Evolutionary conservation across 129 eudicot species (phyloP), one percentile per base, ranked within the genome.

Genomic region (Flaveria brownii): DNA sequence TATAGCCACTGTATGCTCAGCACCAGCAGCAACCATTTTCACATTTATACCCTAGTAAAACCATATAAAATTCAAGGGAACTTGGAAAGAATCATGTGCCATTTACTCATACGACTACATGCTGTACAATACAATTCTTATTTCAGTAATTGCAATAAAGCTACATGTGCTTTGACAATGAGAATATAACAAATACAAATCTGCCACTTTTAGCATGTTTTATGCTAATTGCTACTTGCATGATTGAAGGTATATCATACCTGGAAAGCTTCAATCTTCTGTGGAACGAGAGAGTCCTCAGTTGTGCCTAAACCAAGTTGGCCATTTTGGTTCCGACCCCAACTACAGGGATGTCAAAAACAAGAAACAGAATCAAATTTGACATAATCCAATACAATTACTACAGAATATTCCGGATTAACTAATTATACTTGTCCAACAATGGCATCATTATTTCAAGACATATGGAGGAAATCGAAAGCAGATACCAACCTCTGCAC

Each of bases 11-110:
- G 97, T 91, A 77, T 95, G 99, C 80, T 95, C 99, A 36, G 99
- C 99, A 70, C 99, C 99, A 82, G 99, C 97, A 77, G 97, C 99
- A 62, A 95, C 94, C 99, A 95, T 91, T 86, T 91, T 95, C 69
- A 95, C 90, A 36, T 88, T 66, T 69, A 91, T 74, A 73, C 99
- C 97, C 99, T 94, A 26, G 56, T 78, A 33, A 78, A 39, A 39
- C 64, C 69, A 83, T 69, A 78, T 47, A 41, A 45, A 76, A 77
- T 4, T 66, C 50, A 64, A 47, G n/a, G 41, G 50, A 52, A 70
- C 54, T 1, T 20, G 39, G 52, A 55, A 49, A 56, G 3, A 42
- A 73, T 41, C 68, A 73, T 17, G 68, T 39, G 0, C 20, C 26
- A 30, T 69, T 56, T 46, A 70, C 17, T 60, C 41, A 0, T 45